Conservation (phyloP, 495 filamentous ascomycete species). For the Rostrohypoxylon terebratum region DNA sequence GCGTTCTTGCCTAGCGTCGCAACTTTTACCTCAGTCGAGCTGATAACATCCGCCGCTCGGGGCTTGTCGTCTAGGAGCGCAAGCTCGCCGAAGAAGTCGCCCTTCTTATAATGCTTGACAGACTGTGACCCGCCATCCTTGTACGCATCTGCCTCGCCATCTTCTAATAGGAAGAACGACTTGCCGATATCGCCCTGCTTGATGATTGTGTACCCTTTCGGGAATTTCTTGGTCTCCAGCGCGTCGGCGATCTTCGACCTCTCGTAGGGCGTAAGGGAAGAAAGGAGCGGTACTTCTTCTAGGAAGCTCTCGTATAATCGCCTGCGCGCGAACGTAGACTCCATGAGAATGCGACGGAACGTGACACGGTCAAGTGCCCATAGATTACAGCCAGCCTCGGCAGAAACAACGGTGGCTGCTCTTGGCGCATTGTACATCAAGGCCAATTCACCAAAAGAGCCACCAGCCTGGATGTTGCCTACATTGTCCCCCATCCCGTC, state of each 20-base stretch:
- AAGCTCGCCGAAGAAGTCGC: constrained; percentile 97
- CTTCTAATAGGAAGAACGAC: constrained; percentile 91
- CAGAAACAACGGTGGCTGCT: constrained; percentile 93
- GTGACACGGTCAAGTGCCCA: constrained; percentile 97
- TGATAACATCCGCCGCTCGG: constrained; percentile 89
- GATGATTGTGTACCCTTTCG: constrained; percentile 85
- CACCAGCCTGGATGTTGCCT: constrained; percentile 83
- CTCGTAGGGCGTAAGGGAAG: constrained; percentile 87
- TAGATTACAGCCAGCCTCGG: constrained; percentile 80
- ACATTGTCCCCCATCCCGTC: constrained; percentile 89
- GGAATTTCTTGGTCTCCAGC: constrained; percentile 87
- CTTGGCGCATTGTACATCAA: constrained; percentile 99
- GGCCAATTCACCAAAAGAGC: constrained; percentile 97
- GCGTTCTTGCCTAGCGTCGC: constrained; percentile 92
- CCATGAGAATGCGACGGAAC: constrained; percentile 98
- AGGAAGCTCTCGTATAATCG: constrained; percentile 98
- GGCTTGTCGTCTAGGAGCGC: constrained; percentile 93
- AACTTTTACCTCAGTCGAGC: constrained; percentile 89
- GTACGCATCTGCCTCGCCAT: constrained; percentile 86
- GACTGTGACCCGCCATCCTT: constrained; percentile 72
- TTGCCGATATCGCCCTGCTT: constrained; percentile 90
- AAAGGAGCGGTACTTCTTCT: constrained; percentile 93
- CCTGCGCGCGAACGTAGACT: constrained; percentile 93
- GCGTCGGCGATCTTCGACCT: constrained; percentile 97
- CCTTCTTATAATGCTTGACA: constrained; percentile 85